phyloP scores from a whole-genome alignment of 2,329 filamentous ascomycete species.

The Clonostachys rhizophaga region DNA sequence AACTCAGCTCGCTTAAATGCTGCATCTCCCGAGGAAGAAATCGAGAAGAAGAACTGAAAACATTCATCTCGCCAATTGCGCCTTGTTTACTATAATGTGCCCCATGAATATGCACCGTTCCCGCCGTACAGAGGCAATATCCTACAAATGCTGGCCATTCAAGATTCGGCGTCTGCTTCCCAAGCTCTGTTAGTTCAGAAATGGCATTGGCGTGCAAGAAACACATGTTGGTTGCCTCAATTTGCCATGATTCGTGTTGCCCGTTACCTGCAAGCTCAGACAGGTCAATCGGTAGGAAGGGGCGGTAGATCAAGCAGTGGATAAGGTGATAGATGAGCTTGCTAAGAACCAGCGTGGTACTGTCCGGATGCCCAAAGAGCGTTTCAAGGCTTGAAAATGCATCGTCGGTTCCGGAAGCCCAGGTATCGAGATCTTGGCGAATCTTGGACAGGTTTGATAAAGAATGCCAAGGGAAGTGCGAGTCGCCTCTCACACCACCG shows the following conservation, averaged over 20 bases:
- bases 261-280: slow-evolving; percentile 74
- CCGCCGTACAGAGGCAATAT: slow-evolving; percentile 82
- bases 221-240: slow-evolving; percentile 84
- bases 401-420: slow-evolving; percentile 77
- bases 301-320: slow-evolving; percentile 81
- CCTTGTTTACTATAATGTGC: slow-evolving; percentile 64
- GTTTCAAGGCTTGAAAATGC: slow-evolving; percentile 72
- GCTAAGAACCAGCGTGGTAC: slow-evolving; percentile 73
- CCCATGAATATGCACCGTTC: slow-evolving; percentile 84
- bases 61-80: slow-evolving; percentile 47
- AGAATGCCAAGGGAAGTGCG: slow-evolving; percentile 87
- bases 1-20: slow-evolving; percentile 69
- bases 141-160: slow-evolving; percentile 86
- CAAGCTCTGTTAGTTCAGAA: slow-evolving; percentile 75
- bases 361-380: slow-evolving; percentile 74
- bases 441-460: slow-evolving; percentile 84
- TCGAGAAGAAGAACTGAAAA: slow-evolving; percentile 60
- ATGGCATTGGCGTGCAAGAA: slow-evolving; percentile 85
- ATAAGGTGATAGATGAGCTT: slow-evolving; percentile 85
- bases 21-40: slow-evolving; percentile 77
- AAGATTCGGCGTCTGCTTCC: slow-evolving; percentile 66
- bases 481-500: slow-evolving; percentile 83
- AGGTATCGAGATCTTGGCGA: slow-evolving; percentile 77
- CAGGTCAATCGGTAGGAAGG: slow-evolving; percentile 80
- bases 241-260: slow-evolving; percentile 89